These are phyloP conservation scores for Papilionanthe hybrid DNA, from an alignment of 116 monocot genomes.

Conservation along the genomic window DNA sequence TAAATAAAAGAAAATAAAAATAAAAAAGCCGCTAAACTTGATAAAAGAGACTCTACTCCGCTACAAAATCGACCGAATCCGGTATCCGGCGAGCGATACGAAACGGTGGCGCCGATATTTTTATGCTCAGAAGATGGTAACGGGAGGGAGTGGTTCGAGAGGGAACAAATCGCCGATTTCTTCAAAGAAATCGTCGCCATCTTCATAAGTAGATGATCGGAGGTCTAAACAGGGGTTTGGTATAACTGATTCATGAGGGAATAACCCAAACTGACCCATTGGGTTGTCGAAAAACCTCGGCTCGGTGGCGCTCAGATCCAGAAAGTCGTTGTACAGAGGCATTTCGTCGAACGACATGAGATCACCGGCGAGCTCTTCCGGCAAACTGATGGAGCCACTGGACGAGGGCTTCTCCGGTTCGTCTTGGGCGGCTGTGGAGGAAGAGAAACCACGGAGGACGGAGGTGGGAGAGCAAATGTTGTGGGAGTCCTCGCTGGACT, in stretches of 20 bases:
- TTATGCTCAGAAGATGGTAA: constrained; percentile 9
- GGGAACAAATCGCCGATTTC: constrained; percentile 48
- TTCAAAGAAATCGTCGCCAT: constrained; percentile 32
- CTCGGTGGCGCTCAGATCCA: constrained; percentile 14
- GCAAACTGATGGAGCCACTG: not conserved
- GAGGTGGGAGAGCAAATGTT: constrained; percentile 69
- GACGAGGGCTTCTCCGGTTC: not conserved
- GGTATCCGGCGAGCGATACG: constrained; percentile 12
- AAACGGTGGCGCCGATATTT: not conserved
- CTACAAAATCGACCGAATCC: constrained; percentile 13
- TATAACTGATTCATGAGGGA: not conserved
- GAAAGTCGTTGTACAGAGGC: constrained; percentile 34
- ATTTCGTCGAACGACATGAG: constrained; percentile 32
- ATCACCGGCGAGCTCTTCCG: constrained; percentile 10
- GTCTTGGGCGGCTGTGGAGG: not conserved
- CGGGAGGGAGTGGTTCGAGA: constrained; percentile 27
- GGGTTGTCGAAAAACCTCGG: constrained; percentile 10
- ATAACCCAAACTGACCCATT: not conserved
- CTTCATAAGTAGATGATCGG: constrained; percentile 6
- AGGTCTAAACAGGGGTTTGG: not conserved
- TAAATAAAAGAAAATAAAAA: not conserved
- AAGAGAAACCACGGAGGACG: constrained; percentile 44
- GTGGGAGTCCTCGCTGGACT: constrained; percentile 48
- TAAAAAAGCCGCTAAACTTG: not conserved
- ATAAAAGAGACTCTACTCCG: constrained; percentile 7